A percentile compares a stretch with the other conserved stretches of the same genome.
Conservation (phyloP, 768 basidiomycete genomes). For the Leccinum rimulosum region DNA sequence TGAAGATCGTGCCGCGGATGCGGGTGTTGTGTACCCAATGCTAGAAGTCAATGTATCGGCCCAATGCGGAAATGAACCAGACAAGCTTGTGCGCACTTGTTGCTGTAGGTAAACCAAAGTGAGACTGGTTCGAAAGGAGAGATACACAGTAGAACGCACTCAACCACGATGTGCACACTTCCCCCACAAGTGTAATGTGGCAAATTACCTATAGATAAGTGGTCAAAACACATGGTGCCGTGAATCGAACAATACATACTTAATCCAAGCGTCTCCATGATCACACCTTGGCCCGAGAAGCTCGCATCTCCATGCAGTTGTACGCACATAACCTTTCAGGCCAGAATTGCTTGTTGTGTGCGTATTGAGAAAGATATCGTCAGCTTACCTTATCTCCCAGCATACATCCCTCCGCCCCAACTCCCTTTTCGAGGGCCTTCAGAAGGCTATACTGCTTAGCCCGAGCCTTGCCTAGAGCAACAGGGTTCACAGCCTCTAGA, state of each 20-base stretch:
- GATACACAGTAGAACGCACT: not conserved
- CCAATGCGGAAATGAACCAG: not conserved
- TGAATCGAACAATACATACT: constrained; percentile 44
- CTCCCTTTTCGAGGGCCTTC: constrained; percentile 50
- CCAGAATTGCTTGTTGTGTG: constrained; percentile 10
- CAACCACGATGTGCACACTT: constrained; percentile 48
- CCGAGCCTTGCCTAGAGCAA: constrained; percentile 86
- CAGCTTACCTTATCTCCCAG: constrained; percentile 31
- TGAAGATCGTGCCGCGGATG: constrained; percentile 78
- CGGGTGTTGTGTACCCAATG: constrained; percentile 91
- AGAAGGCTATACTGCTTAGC: constrained; percentile 86
- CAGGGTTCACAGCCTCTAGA: constrained; percentile 81
- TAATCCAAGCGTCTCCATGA: constrained; percentile 84
- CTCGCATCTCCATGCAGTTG: constrained; percentile 92
- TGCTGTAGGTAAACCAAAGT: not conserved
- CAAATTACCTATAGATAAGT: constrained; percentile 56
- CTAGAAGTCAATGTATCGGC: constrained; percentile 37
- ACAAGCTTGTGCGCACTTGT: not conserved
- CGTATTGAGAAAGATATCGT: not conserved
- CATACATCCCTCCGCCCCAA: constrained; percentile 24
- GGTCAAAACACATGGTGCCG: not conserved
- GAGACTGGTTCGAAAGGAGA: not conserved
- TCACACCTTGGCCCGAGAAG: constrained; percentile 86
- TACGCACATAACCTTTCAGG: constrained; percentile 74
- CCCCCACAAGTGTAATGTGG: constrained; percentile 93